Evolutionary conservation across 164 flowering plant genomes (phyloP).

Genomic region (Vitis labrusca): DNA sequence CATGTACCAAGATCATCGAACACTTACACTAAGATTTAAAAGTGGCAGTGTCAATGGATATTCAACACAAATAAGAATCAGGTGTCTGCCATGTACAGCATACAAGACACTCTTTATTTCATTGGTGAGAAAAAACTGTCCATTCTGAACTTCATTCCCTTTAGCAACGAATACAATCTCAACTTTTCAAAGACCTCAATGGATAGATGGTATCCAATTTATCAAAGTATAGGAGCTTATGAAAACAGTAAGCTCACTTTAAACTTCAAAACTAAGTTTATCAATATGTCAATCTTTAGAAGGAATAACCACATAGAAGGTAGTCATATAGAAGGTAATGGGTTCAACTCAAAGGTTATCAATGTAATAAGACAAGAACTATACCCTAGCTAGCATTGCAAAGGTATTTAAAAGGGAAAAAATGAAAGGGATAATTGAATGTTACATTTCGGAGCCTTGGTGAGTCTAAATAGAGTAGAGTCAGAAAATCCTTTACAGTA

Average conservation of each 20-base stretch:
- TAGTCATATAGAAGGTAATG: neutral
- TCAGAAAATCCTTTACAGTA: slow-evolving; percentile 54
- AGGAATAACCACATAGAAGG: neutral
- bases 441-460: slow-evolving; percentile 43
- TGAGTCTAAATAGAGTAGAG: slow-evolving; percentile 33
- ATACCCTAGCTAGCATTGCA: neutral
- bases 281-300: neutral
- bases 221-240: neutral
- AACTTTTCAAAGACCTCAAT: neutral
- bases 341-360: neutral
- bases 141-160: too few species aligned
- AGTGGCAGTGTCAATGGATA: too few species aligned
- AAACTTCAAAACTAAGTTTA: neutral
- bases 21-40: too few species aligned
- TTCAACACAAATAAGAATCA: too few species aligned
- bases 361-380: neutral
- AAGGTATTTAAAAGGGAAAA: neutral
- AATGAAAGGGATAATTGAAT: neutral
- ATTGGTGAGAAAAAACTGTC: too few species aligned
- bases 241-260: neutral
- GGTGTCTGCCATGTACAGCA: too few species aligned
- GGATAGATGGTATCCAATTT: neutral
- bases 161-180: neutral
- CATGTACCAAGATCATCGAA: too few species aligned
- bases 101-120: too few species aligned